Evolutionary conservation across 2,329 filamentous ascomycete species (phyloP), one percentile per base, ranked within the genome.

Genomic region (Colletotrichum costaricense): DNA sequence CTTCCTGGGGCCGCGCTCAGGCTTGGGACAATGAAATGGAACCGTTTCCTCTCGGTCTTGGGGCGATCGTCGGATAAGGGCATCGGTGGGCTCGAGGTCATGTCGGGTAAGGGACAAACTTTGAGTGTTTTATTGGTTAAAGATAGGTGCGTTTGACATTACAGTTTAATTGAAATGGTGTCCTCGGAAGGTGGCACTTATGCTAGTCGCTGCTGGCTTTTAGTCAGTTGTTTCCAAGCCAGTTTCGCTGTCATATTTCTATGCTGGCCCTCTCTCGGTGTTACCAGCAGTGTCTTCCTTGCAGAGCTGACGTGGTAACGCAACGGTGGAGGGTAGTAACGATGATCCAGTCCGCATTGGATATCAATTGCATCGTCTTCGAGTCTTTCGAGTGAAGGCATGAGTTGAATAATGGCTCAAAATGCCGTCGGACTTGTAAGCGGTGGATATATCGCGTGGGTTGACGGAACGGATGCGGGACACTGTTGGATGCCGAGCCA

Each of bases 31-130:
- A 54, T 22, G 38, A 28, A 49, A 49, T 49, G 42, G 42, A 49
- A 42, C 54, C 22, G 33, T 22, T 54, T 28, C 57, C 35, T 24
- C 54, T 63, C 52, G 49, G 28, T 12, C 30, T 55, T 38, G 24
- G 65, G 19, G 35, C 4, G 35, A 11, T 16, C 38, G 54, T 72
- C 69, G 69, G 69, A 72, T 72, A 56, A 72, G 58, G 66, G 30
- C 65, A 38, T 52, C 16, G 8, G 24, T 11, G 3, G 33, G 12
- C 28, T 55, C 19, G 46, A 60, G n/a, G 69, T 54, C 42, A 46
- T 33, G 70, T 72, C 70, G 70, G 70, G 12, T 69, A 59, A 28
- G 66, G 70, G 54, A 57, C 64, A 52, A 55, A 16, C 35, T 64
- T 28, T 26, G 16, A n/a, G 26, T 49, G 19, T 59, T 7, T 26